Percentiles rank a stretch among this genome's conserved stretches.
phyloP scores from a whole-genome alignment of 495 filamentous ascomycete genomes.

The Sporormia fimetaria region DNA sequence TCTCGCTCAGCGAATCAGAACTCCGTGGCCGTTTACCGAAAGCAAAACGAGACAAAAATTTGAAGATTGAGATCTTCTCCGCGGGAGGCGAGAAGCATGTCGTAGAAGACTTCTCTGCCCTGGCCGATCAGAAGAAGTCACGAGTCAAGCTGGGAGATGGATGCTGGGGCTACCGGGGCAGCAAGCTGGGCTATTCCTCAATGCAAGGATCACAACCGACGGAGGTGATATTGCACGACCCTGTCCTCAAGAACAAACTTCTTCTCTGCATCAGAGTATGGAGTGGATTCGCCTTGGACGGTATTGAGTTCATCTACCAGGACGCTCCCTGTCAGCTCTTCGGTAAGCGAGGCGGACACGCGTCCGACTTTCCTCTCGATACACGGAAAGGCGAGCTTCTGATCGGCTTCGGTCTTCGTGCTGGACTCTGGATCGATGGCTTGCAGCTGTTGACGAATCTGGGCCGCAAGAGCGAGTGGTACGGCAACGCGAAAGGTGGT shows the following conservation, averaged over 20 bases:
- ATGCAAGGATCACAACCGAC: conserved; percentile 60
- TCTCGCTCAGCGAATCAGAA: conserved; percentile 62
- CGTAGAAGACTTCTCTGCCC: conserved; percentile 56
- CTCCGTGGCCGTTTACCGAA: conserved; percentile 59
- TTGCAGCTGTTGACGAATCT: conserved; percentile 83
- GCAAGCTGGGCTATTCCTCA: conserved; percentile 61
- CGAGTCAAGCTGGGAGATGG: conserved; percentile 65
- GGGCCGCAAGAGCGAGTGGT: conserved; percentile 73
- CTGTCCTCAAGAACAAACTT: conserved; percentile 57
- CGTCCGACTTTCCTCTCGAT: conserved; percentile 71
- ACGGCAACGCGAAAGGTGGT: conserved; percentile 71
- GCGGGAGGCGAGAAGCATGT: conserved; percentile 58
- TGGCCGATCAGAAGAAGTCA: conserved; percentile 53
- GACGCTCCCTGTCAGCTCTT: conserved; percentile 80
- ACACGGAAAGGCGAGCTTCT: conserved; percentile 75
- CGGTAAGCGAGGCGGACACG: conserved; percentile 70
- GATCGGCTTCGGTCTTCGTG: conserved; percentile 73
- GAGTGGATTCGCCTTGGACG: conserved; percentile 67
- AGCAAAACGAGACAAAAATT: conserved; percentile 53
- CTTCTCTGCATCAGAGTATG: conserved; percentile 66
- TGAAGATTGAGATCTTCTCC: conserved; percentile 65
- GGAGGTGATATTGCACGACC: conserved; percentile 63
- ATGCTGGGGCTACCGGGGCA: conserved; percentile 61
- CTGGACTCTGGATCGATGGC: conserved; percentile 78
- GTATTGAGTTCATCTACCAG: conserved; percentile 87